Evolutionary conservation across 176 grass and related monocot species (phyloP).

Genomic region (Oryza longistaminata): DNA sequence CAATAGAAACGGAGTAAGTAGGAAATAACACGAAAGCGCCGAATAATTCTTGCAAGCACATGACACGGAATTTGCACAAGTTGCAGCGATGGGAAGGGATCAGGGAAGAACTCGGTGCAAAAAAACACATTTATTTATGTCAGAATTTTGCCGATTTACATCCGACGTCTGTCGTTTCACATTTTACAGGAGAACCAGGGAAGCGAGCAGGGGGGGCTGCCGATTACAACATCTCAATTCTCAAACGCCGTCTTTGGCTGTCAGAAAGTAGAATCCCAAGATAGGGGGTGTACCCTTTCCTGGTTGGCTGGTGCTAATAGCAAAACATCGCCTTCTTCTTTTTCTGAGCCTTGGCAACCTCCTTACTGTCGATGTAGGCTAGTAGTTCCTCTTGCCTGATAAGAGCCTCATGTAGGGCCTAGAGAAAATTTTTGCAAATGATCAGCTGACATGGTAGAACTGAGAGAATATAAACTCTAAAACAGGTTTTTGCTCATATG

Average conservation of each 20-base stretch:
- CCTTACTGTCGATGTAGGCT: constrained; percentile 78
- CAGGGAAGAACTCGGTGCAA: neutral
- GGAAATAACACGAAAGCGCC: neutral
- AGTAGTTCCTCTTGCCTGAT: constrained; percentile 98
- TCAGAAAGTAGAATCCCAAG: constrained; percentile 1
- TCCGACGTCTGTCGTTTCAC: constrained; percentile 3
- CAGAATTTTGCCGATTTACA: constrained; percentile 49
- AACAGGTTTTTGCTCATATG: too few relatives aligned
- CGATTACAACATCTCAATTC: constrained; percentile 39
- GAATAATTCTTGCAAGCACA: neutral
- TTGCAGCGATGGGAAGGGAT: neutral
- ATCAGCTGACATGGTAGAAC: neutral
- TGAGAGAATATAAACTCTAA: too few relatives aligned
- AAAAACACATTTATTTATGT: constrained; percentile 45
- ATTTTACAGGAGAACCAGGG: constrained; percentile 32
- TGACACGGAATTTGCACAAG: neutral
- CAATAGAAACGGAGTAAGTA: too few relatives aligned
- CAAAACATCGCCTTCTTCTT: constrained; percentile 60
- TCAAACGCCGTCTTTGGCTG: constrained; percentile 26
- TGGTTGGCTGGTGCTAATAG: constrained; percentile 48
- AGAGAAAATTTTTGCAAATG: constrained; percentile 13
- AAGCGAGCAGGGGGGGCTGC: neutral
- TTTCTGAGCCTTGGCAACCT: constrained; percentile 72
- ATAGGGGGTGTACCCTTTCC: neutral
- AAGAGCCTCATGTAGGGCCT: constrained; percentile 93